These are phyloP conservation scores for Cryptococcus deneoformans DNA, from an alignment of 1,284 basidiomycete species.

Conservation along the genomic window DNA sequence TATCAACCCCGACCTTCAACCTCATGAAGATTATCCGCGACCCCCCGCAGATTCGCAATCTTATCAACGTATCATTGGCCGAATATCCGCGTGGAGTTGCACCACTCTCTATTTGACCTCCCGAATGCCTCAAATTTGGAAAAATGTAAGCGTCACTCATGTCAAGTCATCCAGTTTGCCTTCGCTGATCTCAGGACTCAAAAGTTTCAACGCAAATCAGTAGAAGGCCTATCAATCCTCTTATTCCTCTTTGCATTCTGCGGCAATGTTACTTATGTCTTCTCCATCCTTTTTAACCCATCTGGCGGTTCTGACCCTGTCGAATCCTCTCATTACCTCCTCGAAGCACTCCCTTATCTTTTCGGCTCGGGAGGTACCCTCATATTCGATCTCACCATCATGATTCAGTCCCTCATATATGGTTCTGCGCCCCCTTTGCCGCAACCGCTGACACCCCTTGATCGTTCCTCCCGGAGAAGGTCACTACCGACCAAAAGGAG, in stretches of 20 bases:
- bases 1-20: background rate
- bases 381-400: constrained; percentile 83
- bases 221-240: constrained; percentile 90
- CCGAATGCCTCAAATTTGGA: constrained; percentile 93
- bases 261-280: constrained; percentile 85
- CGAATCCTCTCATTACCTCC: constrained; percentile 38
- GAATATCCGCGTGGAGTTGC: constrained; percentile 88
- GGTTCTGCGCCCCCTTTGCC: constrained; percentile 45
- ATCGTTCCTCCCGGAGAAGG: constrained; percentile 10
- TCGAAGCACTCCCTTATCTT: constrained; percentile 59
- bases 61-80: constrained; percentile 64
- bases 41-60: constrained; percentile 23
- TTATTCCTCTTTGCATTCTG: constrained; percentile 88
- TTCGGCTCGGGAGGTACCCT: constrained; percentile 85
- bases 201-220: constrained; percentile 83
- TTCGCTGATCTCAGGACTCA: background rate
- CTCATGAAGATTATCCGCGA: constrained; percentile 1
- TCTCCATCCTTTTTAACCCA: constrained; percentile 63
- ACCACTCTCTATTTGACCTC: constrained; percentile 87
- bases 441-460: constrained; percentile 14
- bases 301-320: constrained; percentile 26
- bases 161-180: background rate
- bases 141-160: constrained; percentile 68
- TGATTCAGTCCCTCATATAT: constrained; percentile 61
- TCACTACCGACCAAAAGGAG: constrained; percentile 8